A percentile compares a stretch with the other conserved stretches of the same genome.
These are phyloP conservation scores for Clavispora asparagi DNA, from an alignment of 805 yeast genomes.

Conservation along the genomic window DNA sequence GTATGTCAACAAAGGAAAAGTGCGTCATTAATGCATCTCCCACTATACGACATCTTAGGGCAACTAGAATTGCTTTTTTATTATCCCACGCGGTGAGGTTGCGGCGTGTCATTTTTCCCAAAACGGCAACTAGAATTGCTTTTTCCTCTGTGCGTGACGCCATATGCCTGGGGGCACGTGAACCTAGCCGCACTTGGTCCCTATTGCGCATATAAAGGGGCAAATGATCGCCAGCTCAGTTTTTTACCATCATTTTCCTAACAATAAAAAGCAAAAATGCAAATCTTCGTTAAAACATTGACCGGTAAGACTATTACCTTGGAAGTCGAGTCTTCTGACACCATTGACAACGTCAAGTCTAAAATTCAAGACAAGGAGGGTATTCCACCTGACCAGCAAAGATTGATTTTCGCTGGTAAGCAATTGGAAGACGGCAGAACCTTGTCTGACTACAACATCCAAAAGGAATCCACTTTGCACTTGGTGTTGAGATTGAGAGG, in stretches of 20 bases:
- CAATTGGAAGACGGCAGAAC: constrained; percentile 40
- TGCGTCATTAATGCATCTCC: no score
- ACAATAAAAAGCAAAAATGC: constrained; percentile 73
- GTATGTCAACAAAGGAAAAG: no score
- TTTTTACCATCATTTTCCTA: constrained; percentile 89
- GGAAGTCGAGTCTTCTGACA: constrained; percentile 97
- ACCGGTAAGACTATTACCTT: constrained; percentile 72
- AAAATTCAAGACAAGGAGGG: constrained; percentile 42
- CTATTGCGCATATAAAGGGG: constrained; percentile 16
- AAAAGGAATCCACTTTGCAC: constrained; percentile 37
- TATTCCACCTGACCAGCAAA: constrained; percentile 42
- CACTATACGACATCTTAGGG: not conserved
- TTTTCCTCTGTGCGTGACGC: constrained; percentile 14
- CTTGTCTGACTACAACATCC: constrained; percentile 37
- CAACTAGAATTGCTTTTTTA: not conserved
- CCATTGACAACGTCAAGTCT: constrained; percentile 80
- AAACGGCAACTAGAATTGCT: constrained; percentile 5
- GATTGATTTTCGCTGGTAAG: constrained; percentile 44
- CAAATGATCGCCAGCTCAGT: constrained; percentile 73
- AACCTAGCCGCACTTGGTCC: constrained; percentile 7
- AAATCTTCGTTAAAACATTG: constrained; percentile 42
- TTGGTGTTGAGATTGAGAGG: constrained; percentile 28
- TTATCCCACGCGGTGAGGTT: not conserved
- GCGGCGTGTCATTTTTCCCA: not conserved
- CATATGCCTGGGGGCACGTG: constrained; percentile 13